Conservation (phyloP, 2,329 filamentous ascomycete species). For the Calonectria multiphialidica region DNA sequence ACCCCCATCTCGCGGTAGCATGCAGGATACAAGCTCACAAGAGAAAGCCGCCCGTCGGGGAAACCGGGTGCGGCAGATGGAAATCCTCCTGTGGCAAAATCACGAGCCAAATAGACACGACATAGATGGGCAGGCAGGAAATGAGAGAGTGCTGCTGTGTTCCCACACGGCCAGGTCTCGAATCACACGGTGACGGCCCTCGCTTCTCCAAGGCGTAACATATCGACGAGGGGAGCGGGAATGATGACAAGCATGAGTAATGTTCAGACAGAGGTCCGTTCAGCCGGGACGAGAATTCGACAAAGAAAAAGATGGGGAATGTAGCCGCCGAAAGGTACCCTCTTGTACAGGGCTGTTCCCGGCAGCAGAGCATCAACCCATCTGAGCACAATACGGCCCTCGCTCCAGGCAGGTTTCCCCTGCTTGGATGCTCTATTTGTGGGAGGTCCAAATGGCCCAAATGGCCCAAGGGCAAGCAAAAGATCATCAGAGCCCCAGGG, state of each 20-base stretch:
- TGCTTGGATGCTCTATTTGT: conserved; percentile 24
- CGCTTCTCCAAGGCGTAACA: not conserved
- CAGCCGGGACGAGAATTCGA: not conserved
- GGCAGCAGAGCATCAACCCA: conserved; percentile 26
- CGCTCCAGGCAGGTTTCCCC: conserved; percentile 33
- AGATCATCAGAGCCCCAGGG: conserved; percentile 18
- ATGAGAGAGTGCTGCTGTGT: not conserved
- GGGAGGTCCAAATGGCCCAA: conserved; percentile 12
- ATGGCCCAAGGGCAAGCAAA: conserved; percentile 20
- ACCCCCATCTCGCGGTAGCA: conserved; percentile 6
- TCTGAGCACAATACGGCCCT: conserved; percentile 27
- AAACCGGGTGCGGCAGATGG: not conserved
- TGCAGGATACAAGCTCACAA: not conserved
- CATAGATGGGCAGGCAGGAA: not conserved
- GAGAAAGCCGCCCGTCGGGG: conserved; percentile 14
- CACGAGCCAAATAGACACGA: not conserved
- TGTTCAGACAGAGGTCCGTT: conserved; percentile 15
- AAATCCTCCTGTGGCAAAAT: conserved; percentile 1
- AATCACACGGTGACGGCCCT: conserved; percentile 1
- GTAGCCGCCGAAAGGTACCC: conserved; percentile 16
- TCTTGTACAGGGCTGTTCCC: conserved; percentile 26
- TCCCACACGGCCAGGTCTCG: not conserved
- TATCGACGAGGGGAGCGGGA: not conserved
- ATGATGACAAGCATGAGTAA: conserved; percentile 11
- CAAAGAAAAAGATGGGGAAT: conserved; percentile 24